Percentiles rank a stretch among this genome's conserved stretches.
Conservation (phyloP, 2,329 filamentous ascomycete genomes). For the Magnaporthales sp. region DNA sequence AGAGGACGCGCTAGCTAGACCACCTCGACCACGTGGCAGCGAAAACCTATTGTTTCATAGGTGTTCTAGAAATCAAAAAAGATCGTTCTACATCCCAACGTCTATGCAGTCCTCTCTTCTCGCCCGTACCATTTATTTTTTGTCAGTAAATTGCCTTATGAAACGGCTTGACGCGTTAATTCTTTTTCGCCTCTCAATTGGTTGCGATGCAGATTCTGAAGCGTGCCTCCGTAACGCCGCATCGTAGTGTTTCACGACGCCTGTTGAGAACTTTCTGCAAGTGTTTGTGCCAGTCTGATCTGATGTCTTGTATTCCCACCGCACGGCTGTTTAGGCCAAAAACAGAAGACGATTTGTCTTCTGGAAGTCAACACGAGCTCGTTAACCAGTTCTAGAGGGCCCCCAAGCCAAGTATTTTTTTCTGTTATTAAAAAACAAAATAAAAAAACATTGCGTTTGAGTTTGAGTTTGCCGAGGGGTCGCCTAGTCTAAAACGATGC, state of each 20-base stretch:
- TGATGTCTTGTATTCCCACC: not conserved
- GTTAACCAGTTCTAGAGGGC: not conserved
- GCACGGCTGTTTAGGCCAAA: not conserved
- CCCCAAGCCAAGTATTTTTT: not conserved
- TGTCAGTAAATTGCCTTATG: not conserved
- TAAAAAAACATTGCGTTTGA: not conserved
- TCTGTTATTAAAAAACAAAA: too few species aligned
- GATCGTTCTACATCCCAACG: too few species aligned
- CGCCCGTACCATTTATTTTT: not conserved
- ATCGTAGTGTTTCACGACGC: conserved; percentile 1
- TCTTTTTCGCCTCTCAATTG: not conserved
- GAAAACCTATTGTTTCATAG: too few species aligned
- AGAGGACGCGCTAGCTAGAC: not conserved
- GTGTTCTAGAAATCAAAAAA: too few species aligned
- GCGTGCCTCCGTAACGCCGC: not conserved
- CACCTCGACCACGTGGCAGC: not conserved
- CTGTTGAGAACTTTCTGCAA: not conserved
- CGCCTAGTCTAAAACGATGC: not conserved
- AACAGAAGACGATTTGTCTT: not conserved
- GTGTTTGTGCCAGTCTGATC: not conserved
- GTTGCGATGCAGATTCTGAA: not conserved
- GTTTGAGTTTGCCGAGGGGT: not conserved
- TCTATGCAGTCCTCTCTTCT: not conserved
- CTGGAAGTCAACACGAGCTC: not conserved
- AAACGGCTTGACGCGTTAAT: not conserved